phyloP scores from a whole-genome alignment of 2,329 filamentous ascomycete species.

The Thelonectria blattea region DNA sequence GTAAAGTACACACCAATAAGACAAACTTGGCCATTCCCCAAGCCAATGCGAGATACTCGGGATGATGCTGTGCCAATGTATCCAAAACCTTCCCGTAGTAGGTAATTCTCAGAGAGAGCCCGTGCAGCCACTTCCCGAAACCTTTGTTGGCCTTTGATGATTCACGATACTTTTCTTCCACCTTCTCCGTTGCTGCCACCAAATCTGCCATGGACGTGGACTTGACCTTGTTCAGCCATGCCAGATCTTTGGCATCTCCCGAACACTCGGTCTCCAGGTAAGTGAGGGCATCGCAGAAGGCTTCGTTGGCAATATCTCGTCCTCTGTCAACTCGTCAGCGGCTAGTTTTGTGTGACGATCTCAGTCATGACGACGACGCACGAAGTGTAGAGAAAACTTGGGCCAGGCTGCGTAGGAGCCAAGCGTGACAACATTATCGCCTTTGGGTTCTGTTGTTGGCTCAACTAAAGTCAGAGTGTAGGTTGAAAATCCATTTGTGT shows the following conservation, averaged over 20 bases:
- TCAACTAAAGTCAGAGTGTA: too few species aligned
- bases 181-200: background rate
- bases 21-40: constrained; percentile 5
- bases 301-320: background rate
- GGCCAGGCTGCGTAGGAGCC: too few species aligned
- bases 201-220: background rate
- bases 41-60: constrained; percentile 4
- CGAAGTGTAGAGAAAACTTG: too few species aligned
- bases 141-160: background rate
- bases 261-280: background rate
- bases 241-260: background rate
- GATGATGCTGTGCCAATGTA: background rate
- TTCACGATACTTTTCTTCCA: background rate
- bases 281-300: background rate
- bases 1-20: background rate
- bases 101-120: background rate
- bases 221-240: background rate
- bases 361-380: too few species aligned
- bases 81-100: background rate
- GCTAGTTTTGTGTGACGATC: background rate
- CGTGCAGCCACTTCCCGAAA: background rate
- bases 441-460: too few species aligned
- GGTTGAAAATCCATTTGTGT: too few species aligned
- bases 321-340: background rate
- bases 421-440: too few species aligned